Evolutionary conservation across 2,329 filamentous ascomycete species (phyloP).

Genomic region (Trichothecium sympodiale): DNA sequence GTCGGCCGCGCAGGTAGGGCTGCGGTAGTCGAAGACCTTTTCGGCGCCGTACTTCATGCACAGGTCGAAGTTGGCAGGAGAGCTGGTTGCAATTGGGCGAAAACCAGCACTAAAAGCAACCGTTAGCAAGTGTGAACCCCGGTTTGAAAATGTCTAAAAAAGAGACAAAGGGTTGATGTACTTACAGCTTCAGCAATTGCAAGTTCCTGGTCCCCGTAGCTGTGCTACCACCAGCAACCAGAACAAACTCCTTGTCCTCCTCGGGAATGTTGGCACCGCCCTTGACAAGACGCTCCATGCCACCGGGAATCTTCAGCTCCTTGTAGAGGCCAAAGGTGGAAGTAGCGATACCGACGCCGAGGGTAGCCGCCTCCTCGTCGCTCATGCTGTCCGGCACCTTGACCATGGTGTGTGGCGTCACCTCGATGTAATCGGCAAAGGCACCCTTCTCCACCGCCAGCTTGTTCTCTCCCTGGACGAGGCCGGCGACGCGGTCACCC

Average conservation of each 20-base stretch:
- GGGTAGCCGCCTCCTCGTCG: slow-evolving; percentile 13
- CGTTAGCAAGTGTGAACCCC: too few species aligned
- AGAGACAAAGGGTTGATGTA: too few species aligned
- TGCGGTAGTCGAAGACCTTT: slow-evolving; percentile 32
- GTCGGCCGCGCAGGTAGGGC: slow-evolving; percentile 18
- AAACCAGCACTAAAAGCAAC: too few species aligned
- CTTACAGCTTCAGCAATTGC: slow-evolving; percentile 26
- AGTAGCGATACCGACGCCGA: slow-evolving; percentile 14
- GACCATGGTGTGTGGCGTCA: slow-evolving; percentile 9
- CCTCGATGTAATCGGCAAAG: slow-evolving; percentile 17
- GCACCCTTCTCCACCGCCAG: slow-evolving; percentile 12
- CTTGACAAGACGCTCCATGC: too few species aligned
- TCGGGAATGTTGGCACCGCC: slow-evolving; percentile 5
- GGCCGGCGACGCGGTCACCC: slow-evolving; percentile 16
- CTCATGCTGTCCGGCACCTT: slow-evolving; percentile 13
- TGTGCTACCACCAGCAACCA: slow-evolving; percentile 34
- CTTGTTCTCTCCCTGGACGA: slow-evolving; percentile 11
- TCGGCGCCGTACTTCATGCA: slow-evolving; percentile 30
- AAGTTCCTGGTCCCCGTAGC: slow-evolving; percentile 30
- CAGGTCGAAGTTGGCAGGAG: slow-evolving; percentile 28
- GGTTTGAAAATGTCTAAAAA: too few species aligned
- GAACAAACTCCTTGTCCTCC: slow-evolving; percentile 16
- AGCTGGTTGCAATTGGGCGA: slow-evolving; percentile 31
- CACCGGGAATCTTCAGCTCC: slow-evolving; percentile 15
- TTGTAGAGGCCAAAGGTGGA: slow-evolving; percentile 18